Percentiles rank a stretch among this genome's conserved stretches.
phyloP scores from a whole-genome alignment of 306 rosid species.

The Quercus mongolica region DNA sequence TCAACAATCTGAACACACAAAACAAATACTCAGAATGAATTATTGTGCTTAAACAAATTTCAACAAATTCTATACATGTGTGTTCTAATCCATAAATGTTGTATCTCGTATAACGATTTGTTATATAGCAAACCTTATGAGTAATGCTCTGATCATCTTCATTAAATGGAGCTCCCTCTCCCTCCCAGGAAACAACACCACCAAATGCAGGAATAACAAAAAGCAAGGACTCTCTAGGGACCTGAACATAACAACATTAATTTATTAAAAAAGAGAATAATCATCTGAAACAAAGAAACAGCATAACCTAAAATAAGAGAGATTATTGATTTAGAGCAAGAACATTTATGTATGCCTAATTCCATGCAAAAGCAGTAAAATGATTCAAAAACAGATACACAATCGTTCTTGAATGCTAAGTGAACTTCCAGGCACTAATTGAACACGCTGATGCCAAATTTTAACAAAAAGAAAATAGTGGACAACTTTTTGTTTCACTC shows the following conservation, averaged over 20 bases:
- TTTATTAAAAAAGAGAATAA: slow-evolving; percentile 12
- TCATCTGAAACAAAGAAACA: background rate
- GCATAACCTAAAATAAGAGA: background rate
- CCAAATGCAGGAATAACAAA: slow-evolving; percentile 92
- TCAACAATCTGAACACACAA: slow-evolving; percentile 67
- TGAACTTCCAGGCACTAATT: background rate
- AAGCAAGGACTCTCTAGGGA: slow-evolving; percentile 84
- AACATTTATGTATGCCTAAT: background rate
- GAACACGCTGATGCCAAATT: background rate
- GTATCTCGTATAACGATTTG: background rate
- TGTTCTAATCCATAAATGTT: background rate
- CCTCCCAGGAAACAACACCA: slow-evolving; percentile 91
- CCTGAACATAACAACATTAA: slow-evolving; percentile 36
- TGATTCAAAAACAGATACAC: background rate
- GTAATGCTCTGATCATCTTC: slow-evolving; percentile 75
- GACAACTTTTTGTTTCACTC: background rate
- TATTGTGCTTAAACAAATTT: background rate
- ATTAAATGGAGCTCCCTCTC: slow-evolving; percentile 77
- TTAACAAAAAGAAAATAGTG: background rate
- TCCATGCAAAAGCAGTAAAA: background rate
- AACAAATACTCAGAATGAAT: slow-evolving; percentile 22
- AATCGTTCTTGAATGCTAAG: background rate
- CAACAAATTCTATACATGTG: background rate
- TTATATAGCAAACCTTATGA: slow-evolving; percentile 60
- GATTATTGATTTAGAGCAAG: background rate